Conservation (phyloP, 1,139 yeast genomes). For the Zygosaccharomyces pseudobailii region DNA sequence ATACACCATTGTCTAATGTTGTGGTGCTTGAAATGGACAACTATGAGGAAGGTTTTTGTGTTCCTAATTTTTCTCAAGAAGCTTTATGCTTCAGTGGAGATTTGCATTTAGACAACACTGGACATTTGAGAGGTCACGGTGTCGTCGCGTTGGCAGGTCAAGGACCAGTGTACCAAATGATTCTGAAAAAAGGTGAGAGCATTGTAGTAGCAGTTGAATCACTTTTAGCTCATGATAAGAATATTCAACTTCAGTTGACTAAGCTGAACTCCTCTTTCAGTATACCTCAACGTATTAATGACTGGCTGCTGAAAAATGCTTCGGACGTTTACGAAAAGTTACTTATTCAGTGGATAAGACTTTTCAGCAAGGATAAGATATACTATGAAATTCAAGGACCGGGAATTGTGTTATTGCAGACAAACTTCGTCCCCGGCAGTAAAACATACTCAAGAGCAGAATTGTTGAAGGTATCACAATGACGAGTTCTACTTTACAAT, state of each 20-base stretch:
- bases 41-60: slow-evolving; percentile 17
- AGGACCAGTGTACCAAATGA: slow-evolving; percentile 18
- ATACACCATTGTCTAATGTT: slow-evolving; percentile 16
- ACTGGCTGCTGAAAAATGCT: slow-evolving; percentile 10
- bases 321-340: slow-evolving; percentile 11
- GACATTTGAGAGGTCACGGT: slow-evolving; percentile 20
- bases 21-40: slow-evolving; percentile 17
- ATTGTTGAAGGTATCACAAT: slow-evolving; percentile 2
- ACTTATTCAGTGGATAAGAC: slow-evolving; percentile 10
- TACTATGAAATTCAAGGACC: slow-evolving; percentile 29
- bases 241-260: slow-evolving; percentile 2
- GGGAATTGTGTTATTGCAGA: slow-evolving; percentile 28
- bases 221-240: slow-evolving; percentile 17
- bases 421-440: slow-evolving; percentile 13
- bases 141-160: slow-evolving; percentile 19
- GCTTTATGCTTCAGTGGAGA: slow-evolving; percentile 24
- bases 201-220: slow-evolving; percentile 15
- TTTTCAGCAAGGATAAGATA: slow-evolving; percentile 17
- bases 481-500: slow-evolving; percentile 1
- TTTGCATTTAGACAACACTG: slow-evolving; percentile 8
- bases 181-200: slow-evolving; percentile 13
- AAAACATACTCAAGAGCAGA: slow-evolving; percentile 5
- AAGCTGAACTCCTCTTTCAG: slow-evolving; percentile 7
- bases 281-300: slow-evolving; percentile 10
- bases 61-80: slow-evolving; percentile 15